These are phyloP conservation scores for Neurospora terricola DNA, from an alignment of 495 filamentous ascomycete genomes.

Conservation along the genomic window DNA sequence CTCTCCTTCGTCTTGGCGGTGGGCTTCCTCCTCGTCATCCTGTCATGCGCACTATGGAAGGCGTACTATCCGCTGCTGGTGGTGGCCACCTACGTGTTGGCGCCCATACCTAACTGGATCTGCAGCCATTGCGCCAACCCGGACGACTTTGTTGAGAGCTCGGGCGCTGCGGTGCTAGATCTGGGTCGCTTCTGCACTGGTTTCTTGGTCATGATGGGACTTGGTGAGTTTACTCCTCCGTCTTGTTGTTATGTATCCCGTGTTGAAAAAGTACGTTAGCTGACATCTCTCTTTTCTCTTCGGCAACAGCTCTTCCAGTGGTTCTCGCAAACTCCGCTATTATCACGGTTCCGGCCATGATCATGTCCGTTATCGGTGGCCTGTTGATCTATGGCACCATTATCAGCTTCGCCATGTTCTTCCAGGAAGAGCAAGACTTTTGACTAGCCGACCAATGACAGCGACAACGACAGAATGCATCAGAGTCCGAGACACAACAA, in stretches of 20 bases:
- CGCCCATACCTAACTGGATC: conserved; percentile 92
- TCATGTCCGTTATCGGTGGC: conserved; percentile 89
- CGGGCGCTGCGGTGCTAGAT: conserved; percentile 71
- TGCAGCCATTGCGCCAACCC: conserved; percentile 78
- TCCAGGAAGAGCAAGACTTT: conserved; percentile 89
- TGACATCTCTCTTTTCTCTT: conserved; percentile 6
- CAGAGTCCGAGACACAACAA: neutral
- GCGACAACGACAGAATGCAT: neutral
- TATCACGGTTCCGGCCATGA: conserved; percentile 77
- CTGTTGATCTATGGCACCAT: conserved; percentile 96
- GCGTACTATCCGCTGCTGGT: conserved; percentile 91
- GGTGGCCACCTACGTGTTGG: conserved; percentile 88
- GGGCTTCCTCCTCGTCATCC: conserved; percentile 97
- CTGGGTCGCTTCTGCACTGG: conserved; percentile 92
- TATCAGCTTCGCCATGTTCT: conserved; percentile 95
- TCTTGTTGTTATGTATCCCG: neutral
- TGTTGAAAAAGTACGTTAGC: neutral
- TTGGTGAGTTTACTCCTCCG: conserved; percentile 54
- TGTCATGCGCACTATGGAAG: conserved; percentile 87
- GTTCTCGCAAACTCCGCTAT: conserved; percentile 75
- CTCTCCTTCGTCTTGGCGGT: conserved; percentile 98
- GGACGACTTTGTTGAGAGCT: conserved; percentile 93
- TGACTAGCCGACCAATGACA: conserved; percentile 10
- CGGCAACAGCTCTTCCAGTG: conserved; percentile 69
- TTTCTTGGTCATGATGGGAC: conserved; percentile 94